Conservation (phyloP, 2,329 filamentous ascomycete genomes). For the Nothopassalora personata region DNA sequence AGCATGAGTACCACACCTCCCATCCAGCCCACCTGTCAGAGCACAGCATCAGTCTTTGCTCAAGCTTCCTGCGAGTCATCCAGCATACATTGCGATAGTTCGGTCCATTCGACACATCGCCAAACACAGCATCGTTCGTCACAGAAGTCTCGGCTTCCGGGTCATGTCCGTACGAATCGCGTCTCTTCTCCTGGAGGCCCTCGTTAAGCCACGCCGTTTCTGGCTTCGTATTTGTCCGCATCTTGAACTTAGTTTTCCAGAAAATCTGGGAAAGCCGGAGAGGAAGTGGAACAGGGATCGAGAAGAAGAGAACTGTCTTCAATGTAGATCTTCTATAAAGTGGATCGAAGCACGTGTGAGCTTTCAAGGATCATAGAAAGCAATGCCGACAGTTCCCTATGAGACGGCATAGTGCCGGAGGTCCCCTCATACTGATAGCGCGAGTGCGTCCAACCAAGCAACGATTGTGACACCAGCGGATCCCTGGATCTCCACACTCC, state of each 20-base stretch:
- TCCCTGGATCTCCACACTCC: not conserved
- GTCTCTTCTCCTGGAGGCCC: not conserved
- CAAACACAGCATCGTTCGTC: slow-evolving; percentile 1
- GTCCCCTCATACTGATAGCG: not conserved
- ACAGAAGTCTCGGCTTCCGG: not conserved
- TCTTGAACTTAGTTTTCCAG: not conserved
- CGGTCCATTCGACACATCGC: slow-evolving; percentile 1
- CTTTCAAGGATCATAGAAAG: not conserved
- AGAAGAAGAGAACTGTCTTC: not conserved
- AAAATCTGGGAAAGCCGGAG: not conserved
- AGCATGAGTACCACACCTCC: slow-evolving; percentile 42
- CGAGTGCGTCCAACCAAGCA: not conserved
- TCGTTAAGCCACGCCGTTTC: not conserved
- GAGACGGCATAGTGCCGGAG: not conserved
- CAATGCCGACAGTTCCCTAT: not conserved
- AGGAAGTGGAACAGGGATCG: not conserved
- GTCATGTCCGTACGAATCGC: not conserved
- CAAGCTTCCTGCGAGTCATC: not conserved
- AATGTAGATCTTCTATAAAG: not conserved
- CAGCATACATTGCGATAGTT: not conserved
- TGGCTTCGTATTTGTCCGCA: not conserved
- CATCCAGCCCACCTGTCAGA: slow-evolving; percentile 34
- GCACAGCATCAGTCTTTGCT: not conserved
- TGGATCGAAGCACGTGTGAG: not conserved
- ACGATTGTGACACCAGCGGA: not conserved